Base-by-base conservation (phyloP, 345 rosid species). In the Geranium brycei region DNA sequence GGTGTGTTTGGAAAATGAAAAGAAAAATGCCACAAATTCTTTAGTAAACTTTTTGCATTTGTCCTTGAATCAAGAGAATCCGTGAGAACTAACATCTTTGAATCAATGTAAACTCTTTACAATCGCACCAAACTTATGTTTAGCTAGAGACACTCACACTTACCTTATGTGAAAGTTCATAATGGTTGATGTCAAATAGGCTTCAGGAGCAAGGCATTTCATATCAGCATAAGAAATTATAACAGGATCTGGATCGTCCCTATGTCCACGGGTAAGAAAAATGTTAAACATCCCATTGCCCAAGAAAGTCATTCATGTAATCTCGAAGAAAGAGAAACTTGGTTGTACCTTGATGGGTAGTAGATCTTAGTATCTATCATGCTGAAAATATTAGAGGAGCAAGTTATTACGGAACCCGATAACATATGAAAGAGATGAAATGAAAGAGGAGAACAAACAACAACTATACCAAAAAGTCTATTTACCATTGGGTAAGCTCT, bases 101-200 rank as follows among this genome's bases (percentile, higher is more conserved):
- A 6, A 11, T 6, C 38, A 17, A 38, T n/a, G 11, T 10, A 28
- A 35, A 35, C 18, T 53, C 31, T 58, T 53, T 70, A 23, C 62
- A 19, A 61, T 32, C 5, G 31, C n/a, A 64, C 60, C 61, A 68
- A 61, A 68, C 17, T 17, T 51, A 64, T 17, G 19, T 63, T 32
- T 23, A 57, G 19, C 35, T 23, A 60, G 16, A 62, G 30, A 75
- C 10, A 35, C 41, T 35, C 10, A 35, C 10, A 35, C 78, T 68
- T 72, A 88, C 99, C 83, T 76, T 59, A 88, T 78, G 74, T 93
- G 90, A 67, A 90, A 93, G 64, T 90, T 93, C 89, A 90, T 88
- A 51, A 90, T 77, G 18, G 88, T 76, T 4, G 99, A 90, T 32
- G 87, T 82, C 76, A 93, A 71, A 73, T 62, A 86, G 35, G 75